Percentiles rank a stretch among this genome's conserved stretches.
Conservation (phyloP, 441 rosid genomes). For the Mallotus japonicus region DNA sequence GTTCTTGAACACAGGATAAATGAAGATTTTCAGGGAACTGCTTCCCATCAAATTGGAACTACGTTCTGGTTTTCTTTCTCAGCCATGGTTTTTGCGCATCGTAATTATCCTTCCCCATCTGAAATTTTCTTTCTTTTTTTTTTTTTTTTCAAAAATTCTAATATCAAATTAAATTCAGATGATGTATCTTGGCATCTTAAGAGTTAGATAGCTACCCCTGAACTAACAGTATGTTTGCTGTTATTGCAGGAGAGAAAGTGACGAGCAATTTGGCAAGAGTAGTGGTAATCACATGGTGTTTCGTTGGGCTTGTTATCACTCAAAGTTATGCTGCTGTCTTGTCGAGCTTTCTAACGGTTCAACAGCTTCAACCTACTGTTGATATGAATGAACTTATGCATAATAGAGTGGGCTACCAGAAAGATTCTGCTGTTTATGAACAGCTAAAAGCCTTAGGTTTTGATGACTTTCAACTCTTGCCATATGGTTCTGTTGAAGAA, state of each 20-base stretch:
- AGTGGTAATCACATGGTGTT: background rate
- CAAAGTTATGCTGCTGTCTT: background rate
- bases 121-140: too few relatives aligned
- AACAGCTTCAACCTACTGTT: background rate
- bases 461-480: background rate
- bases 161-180: too few relatives aligned
- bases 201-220: too few relatives aligned
- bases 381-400: background rate
- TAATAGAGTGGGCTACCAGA: background rate
- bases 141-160: too few relatives aligned
- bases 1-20: constrained; percentile 50
- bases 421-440: background rate
- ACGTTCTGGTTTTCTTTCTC: constrained; percentile 75
- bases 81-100: constrained; percentile 60
- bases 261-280: background rate
- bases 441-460: background rate
- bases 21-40: constrained; percentile 53
- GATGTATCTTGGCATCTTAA: too few relatives aligned
- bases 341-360: background rate
- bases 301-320: background rate
- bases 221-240: too few relatives aligned
- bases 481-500: background rate
- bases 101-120: constrained; percentile 27
- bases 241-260: constrained; percentile 1
- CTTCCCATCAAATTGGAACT: constrained; percentile 47